Conservation (phyloP, 768 basidiomycete genomes). For the Chiua virens region DNA sequence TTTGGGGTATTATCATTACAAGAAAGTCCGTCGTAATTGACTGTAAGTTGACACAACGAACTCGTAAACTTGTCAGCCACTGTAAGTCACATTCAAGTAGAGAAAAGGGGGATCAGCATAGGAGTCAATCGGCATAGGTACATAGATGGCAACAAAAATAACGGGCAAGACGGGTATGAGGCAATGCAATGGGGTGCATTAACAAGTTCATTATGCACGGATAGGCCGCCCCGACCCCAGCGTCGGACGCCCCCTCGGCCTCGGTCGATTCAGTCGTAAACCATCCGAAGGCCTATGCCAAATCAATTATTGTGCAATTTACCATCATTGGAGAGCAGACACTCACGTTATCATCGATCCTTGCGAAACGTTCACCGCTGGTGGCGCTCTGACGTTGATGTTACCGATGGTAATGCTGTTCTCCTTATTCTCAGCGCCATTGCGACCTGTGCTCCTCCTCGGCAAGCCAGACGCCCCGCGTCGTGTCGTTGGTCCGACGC, state of each 20-base stretch:
- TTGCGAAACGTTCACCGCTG: slow-evolving; percentile 27
- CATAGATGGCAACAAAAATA: slow-evolving; percentile 24
- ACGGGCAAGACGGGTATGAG: neutral
- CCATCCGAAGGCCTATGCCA: slow-evolving; percentile 41
- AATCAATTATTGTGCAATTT: neutral
- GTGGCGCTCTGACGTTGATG: neutral
- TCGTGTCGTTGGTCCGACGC: slow-evolving; percentile 53
- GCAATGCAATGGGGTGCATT: neutral
- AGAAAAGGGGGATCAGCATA: slow-evolving; percentile 27
- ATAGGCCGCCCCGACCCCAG: slow-evolving; percentile 30
- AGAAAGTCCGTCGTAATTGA: neutral
- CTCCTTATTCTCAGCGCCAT: slow-evolving; percentile 56
- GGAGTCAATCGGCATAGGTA: slow-evolving; percentile 30
- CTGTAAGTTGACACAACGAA: slow-evolving; percentile 2
- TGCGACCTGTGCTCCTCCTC: slow-evolving; percentile 57
- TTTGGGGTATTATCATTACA: slow-evolving; percentile 1
- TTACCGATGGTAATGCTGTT: slow-evolving; percentile 32
- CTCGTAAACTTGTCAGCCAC: neutral
- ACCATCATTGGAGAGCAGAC: neutral
- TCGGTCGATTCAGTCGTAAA: slow-evolving; percentile 45
- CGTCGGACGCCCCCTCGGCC: slow-evolving; percentile 44
- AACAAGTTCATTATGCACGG: slow-evolving; percentile 16
- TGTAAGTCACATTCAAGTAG: neutral
- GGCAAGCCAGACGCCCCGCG: slow-evolving; percentile 62
- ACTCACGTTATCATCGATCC: slow-evolving; percentile 57